A percentile compares a stretch with the other conserved stretches of the same genome.
Evolutionary conservation across 768 basidiomycete species (phyloP).

Genomic region (Kwoniella newhampshirensis): DNA sequence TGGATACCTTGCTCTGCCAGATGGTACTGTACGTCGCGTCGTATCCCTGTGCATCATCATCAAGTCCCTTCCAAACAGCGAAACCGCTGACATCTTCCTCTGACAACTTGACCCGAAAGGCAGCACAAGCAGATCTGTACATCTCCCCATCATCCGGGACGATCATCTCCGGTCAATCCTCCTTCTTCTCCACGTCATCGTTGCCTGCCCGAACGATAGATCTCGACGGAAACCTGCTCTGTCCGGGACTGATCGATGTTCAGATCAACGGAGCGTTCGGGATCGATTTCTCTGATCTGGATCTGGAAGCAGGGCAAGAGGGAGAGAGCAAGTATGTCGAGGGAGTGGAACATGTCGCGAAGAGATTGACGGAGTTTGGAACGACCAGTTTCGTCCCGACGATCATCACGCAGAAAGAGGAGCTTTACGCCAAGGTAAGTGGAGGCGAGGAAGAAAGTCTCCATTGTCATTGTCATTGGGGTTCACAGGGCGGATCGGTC

Average conservation of each 20-base stretch:
- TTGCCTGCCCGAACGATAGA: conserved; percentile 57
- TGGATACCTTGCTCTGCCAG: conserved; percentile 74
- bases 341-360: conserved; percentile 70
- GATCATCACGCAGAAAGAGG: conserved; percentile 28
- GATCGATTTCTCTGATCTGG: conserved; percentile 45
- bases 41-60: too few species aligned
- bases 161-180: conserved; percentile 57
- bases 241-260: conserved; percentile 82
- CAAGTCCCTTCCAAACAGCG: too few species aligned
- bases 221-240: conserved; percentile 73
- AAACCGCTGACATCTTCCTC: neutral
- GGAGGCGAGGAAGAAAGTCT: neutral
- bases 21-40: conserved; percentile 67
- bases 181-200: conserved; percentile 15
- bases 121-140: conserved; percentile 12
- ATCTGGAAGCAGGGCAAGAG: conserved; percentile 16
- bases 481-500: too few species aligned
- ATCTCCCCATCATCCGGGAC: conserved; percentile 61
- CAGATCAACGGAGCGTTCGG: conserved; percentile 78
- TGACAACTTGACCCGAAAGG: too few species aligned
- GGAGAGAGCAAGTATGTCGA: conserved; percentile 58
- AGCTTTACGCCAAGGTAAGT: conserved; percentile 22
- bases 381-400: conserved; percentile 72
- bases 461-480: neutral
- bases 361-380: conserved; percentile 79